Base-by-base conservation (phyloP, 371 early-diverging fungal species). In the Rhizomucor pusillus region DNA sequence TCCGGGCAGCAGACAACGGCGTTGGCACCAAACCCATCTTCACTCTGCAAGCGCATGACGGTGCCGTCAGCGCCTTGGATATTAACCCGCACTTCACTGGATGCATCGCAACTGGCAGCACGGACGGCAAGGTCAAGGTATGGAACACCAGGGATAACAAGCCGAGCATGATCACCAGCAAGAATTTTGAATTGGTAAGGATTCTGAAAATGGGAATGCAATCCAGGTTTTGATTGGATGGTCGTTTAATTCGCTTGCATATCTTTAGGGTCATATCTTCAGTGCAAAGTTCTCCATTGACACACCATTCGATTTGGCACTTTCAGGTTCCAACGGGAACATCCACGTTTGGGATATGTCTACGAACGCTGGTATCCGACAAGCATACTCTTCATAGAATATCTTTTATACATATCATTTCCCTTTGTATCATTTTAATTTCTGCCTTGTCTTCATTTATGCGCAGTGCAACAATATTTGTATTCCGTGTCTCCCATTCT, bases 11-110 rank as follows among this genome's bases (percentile, higher is more conserved):
- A 18, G 54, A 65, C n/a, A 51, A 67, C 33, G 66, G 67, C 40
- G 56, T 57, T 5, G 75, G 70, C 50, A 63, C 59, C 10, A 71
- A 77, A 41, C 83, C 94, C 5, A 39, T 96, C 10, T 97, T 86
- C 70, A 92, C 90, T 4, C 76, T 98, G 41, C 91, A 91, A 59
- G 97, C 98, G 1, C 98, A 97, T 60, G 93, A 94, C 61, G 85
- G 84, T 56, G 87, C 96, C 10, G 91, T 92, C 3, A 86, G 90
- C 18, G 85, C 92, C 1, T 67, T 95, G 60, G 97, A 95, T 71
- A 75, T 95, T 60, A 89, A 88, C 67, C 79, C 92, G 5, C 54
- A 67, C 9, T 69, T 95, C 7, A 76, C 80, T 19, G 90, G 90
- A 1, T 84, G 90, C 45, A 65, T 98, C 44, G 90, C 96, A 12